Evolutionary conservation across 75 land plant species (phyloP), one percentile per base, ranked within the genome.

Genomic region (Cupressus sempervirens): DNA sequence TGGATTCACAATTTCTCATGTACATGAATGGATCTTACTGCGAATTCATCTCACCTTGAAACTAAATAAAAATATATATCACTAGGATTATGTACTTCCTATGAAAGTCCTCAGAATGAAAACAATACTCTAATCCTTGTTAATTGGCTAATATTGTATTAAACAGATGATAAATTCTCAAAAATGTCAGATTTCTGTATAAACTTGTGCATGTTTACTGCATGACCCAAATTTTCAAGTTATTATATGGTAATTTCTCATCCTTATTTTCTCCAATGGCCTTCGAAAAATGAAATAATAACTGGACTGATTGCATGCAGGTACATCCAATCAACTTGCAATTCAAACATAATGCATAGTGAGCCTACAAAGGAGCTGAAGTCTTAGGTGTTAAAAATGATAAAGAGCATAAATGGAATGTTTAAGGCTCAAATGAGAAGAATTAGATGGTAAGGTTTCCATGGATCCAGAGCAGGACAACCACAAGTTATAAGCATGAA

Each of bases 11-110:
- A 79, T 79, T 45, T 79, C 20, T 76, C 9, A 8, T 79, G 45
- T 79, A 79, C 81, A 45, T 79, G 50, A 26, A 79, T 41, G 43
- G 23, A n/a, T 15, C 30, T 43, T 4, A 43, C 8, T 77, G 41
- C 29, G 18, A 11, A 77, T 77, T 43, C 48, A 77, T 77, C 81
- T 77, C 43, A 77, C 81, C 11, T 23, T 40, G n/a, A 77, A 77
- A 77, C 16, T 26, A 77, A 77, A 41, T 45, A 79, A 79, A n/a
- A 79, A 79, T 45, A 79, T 11, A 2, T 79, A n/a, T 20, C 10
- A 10, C 23, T 41, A 79, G n/a, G 23, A 10, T 41, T 9, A 45
- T 79, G 32, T 43, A n/a, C 50, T 79, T 15, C 45, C 30, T 79
- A 70, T 70, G 74, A 32, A 70, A 70, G 35, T 32, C 30, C 35